These are phyloP conservation scores for Trichomonas vaginalis DNA, from an alignment of 208 protist genomes.

Conservation along the genomic window DNA sequence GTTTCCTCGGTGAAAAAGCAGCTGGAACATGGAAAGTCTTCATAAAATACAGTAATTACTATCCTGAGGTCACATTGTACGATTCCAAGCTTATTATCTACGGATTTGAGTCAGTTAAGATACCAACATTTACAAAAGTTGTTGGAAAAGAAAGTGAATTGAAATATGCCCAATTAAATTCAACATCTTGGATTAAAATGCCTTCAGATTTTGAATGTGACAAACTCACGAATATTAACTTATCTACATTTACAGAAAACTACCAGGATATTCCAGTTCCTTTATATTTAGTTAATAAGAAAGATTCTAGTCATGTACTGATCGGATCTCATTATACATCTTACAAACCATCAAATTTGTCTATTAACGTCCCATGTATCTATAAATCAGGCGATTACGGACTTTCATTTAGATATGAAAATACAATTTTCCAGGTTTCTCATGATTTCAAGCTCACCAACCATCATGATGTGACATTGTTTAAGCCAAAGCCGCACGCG, in stretches of 20 bases:
- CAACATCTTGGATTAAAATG: background rate
- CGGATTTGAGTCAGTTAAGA: background rate
- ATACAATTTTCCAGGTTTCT: background rate
- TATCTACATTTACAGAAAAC: background rate
- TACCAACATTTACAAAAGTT: background rate
- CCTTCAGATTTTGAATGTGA: background rate
- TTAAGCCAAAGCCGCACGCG: background rate
- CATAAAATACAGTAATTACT: background rate
- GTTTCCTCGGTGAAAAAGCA: background rate
- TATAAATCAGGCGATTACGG: background rate
- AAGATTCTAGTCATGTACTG: background rate
- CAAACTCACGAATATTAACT: background rate
- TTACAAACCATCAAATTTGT: background rate
- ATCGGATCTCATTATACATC: background rate
- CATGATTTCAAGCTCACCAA: background rate
- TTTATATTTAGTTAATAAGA: background rate
- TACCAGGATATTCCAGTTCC: background rate
- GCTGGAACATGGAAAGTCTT: background rate
- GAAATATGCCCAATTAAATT: background rate
- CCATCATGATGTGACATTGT: background rate
- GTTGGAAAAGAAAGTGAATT: background rate
- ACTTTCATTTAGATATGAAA: background rate
- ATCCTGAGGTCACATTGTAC: background rate
- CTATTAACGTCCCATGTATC: background rate
- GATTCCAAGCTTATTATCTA: background rate